Base-by-base conservation (phyloP, 257 asterid genomes). In the Lantana camara region DNA sequence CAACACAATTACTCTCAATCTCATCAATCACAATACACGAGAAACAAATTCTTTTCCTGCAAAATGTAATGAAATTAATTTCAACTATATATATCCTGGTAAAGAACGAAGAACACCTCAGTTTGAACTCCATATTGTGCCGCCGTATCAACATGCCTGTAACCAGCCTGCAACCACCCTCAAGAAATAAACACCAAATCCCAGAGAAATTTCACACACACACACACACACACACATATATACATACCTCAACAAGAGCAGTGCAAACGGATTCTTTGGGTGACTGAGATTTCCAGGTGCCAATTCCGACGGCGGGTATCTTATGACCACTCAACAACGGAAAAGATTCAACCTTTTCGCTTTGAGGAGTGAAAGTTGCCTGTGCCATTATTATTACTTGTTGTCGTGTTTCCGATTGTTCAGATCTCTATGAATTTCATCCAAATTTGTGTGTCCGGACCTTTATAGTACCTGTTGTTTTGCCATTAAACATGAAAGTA, bases 131-230 rank as follows among this genome's bases (percentile, higher is more conserved):
- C 89, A 46, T 89, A 84, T 38, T 86, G 70, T 5, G 72, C 72
- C 2, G 95, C 95, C 2, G 87, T 80, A 34, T 89, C 91, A 3
- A 89, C 85, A 56, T 84, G 96, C 80, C 90, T 76, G 67, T 84
- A 89, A 53, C 96, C 96, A 49, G 73, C 95, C 95, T 87, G 77
- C 80, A 71, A 13, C 8, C 0, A 20, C 14, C 38, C 38, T 13
- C 48, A 20, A 30, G 9, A 50, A 50, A 0, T 7, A 11, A 35
- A 35, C 2, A 27, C 5, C 32, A 27, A 27, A 27, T 2, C 5
- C 32, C 19, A 15, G n/a, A n/a, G n/a, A n/a, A n/a, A n/a, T n/a
- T n/a, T n/a, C 2, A 15, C 0, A 55, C 7, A 15, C 2, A 7
- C 10, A 37, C 1, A 37, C n/a, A 15, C 2, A 15, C 0, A 55